phyloP scores from a whole-genome alignment of 768 basidiomycete species.

The Termitomyces sp. region DNA sequence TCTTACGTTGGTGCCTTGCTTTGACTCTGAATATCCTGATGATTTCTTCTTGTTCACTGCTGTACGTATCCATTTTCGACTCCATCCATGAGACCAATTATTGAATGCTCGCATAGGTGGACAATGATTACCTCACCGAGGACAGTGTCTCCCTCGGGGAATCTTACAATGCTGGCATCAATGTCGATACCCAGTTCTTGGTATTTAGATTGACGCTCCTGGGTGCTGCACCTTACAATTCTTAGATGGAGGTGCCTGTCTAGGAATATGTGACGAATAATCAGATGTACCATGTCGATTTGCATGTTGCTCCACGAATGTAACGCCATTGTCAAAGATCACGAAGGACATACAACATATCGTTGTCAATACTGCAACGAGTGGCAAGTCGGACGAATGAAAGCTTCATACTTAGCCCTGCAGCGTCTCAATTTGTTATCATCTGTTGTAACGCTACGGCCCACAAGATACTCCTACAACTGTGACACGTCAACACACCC shows the following conservation, averaged over 20 bases:
- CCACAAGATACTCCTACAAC: too few relatives aligned
- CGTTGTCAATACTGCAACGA: too few relatives aligned
- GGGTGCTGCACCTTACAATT: slow-evolving; percentile 15
- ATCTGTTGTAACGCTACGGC: too few relatives aligned
- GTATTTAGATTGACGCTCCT: slow-evolving; percentile 63
- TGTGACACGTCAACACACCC: too few relatives aligned
- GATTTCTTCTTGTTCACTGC: slow-evolving; percentile 68
- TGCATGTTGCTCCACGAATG: too few relatives aligned
- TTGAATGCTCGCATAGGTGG: slow-evolving; percentile 33
- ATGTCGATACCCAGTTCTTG: slow-evolving; percentile 61
- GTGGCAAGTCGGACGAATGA: too few relatives aligned
- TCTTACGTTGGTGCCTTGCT: slow-evolving; percentile 52
- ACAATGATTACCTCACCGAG: slow-evolving; percentile 61
- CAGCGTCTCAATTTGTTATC: too few relatives aligned
- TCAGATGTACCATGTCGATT: too few relatives aligned
- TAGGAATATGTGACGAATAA: too few relatives aligned
- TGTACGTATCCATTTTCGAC: slow-evolving; percentile 29
- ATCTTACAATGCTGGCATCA: slow-evolving; percentile 49
- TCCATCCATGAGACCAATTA: not conserved
- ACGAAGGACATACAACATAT: too few relatives aligned
- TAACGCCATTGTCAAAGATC: too few relatives aligned
- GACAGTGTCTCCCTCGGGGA: slow-evolving; percentile 46
- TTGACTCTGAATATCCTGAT: slow-evolving; percentile 48
- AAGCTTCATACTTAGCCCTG: too few relatives aligned
- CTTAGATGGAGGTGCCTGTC: not conserved